Base-by-base conservation (phyloP, 2,329 filamentous ascomycete genomes). In the Penicillium polonicum region DNA sequence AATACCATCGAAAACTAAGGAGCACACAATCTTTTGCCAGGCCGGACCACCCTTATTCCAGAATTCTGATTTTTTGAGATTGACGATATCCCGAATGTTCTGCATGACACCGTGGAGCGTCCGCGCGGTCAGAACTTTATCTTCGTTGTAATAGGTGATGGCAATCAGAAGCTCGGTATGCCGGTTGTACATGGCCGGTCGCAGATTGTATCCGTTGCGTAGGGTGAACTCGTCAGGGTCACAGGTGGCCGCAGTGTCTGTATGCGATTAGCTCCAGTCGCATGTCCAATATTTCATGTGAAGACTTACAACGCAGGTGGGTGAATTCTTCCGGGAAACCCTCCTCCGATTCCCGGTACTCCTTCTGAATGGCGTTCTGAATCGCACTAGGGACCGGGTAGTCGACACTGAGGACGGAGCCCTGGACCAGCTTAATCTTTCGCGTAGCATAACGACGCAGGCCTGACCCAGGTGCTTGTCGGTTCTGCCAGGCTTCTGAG, bases 91-190 rank as follows among this genome's bases (percentile, higher is more conserved):
- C 60, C 92, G 89, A 69, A 97, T 93, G 75, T 97, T 97, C 76
- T 96, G 92, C 93, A 97, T 97, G 48, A 96, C 91, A 80, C 92
- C 91, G 76, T 97, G 93, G 54, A 97, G 82, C 1, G 94, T 99
- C 77, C 93, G 88, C 51, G 93, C 84, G 19, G 94, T 90, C 65
- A 99, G 82, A 33, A 91, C 87, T 82, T 97, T 97, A 80, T 97
- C 94, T 83, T 97, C 93, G 80, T 97, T 97, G 83, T 97, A 99
- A 81, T 97, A 97, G 61, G 93, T 99, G 70, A 99, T 92, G 70
- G 93, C 93, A 75, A 99, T 97, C 65, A 97, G 84, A 68, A 99
- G 81, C 79, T 99, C 93, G 7, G 93, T 97, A 78, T 97, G 93
- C 69, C 93, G 86, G 83, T 97, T 97, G 81, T 97, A 97, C 92